Evolutionary conservation across 495 filamentous ascomycete genomes (phyloP).

Genomic region (Aspergillus funiculosus): DNA sequence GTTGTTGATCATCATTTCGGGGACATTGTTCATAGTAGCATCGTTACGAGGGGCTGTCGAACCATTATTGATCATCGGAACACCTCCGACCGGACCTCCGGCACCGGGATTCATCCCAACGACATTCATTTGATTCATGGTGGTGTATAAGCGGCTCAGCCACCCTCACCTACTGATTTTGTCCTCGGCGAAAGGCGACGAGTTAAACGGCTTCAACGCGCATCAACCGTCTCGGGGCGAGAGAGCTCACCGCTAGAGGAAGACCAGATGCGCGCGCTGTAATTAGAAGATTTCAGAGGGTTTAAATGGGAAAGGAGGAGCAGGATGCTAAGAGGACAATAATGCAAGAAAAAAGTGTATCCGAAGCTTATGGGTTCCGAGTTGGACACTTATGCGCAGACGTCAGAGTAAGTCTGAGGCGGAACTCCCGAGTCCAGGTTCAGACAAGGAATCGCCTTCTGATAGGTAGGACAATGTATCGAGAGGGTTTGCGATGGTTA

Average conservation of each 20-base stretch:
- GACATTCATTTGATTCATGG: conserved; percentile 73
- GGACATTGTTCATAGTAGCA: conserved; percentile 37
- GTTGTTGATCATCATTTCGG: conserved; percentile 64
- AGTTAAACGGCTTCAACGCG: conserved; percentile 24
- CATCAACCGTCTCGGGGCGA: conserved; percentile 37
- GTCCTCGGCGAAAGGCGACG: conserved; percentile 25
- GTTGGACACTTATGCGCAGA: too few relatives aligned
- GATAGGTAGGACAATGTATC: too few relatives aligned
- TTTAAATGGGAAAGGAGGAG: conserved; percentile 1
- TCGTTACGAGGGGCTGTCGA: conserved; percentile 46
- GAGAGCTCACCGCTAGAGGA: conserved; percentile 28
- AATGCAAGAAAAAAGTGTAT: not conserved
- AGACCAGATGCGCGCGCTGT: conserved; percentile 27
- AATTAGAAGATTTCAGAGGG: not conserved
- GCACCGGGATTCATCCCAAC: conserved; percentile 54
- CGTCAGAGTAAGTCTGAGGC: too few relatives aligned
- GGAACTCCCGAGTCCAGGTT: too few relatives aligned
- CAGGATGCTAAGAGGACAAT: conserved; percentile 15
- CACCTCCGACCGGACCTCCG: conserved; percentile 59
- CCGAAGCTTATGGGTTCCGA: too few relatives aligned
- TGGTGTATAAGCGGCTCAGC: conserved; percentile 32
- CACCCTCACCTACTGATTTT: conserved; percentile 33
- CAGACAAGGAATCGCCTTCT: too few relatives aligned
- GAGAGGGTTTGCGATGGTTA: conserved; percentile 8
- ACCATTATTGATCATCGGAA: conserved; percentile 70